A percentile compares a stretch with the other conserved stretches of the same genome.
Conservation (phyloP, 1,284 basidiomycete species). For the Ceratobasidium sp. region DNA sequence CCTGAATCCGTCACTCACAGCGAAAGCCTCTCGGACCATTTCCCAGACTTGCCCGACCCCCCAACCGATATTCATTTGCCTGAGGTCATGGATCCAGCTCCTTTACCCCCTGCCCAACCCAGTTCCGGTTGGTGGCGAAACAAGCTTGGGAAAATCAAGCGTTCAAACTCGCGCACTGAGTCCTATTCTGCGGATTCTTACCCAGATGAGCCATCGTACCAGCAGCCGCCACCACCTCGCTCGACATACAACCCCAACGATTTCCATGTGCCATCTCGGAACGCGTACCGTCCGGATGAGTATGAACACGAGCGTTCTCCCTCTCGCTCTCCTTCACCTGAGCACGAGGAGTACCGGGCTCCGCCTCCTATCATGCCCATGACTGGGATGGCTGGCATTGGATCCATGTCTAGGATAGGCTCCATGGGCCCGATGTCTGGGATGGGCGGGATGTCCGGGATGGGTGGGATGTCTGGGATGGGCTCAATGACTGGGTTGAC, state of each 20-base stretch:
- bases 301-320: constrained; percentile 3
- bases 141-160: constrained; percentile 30
- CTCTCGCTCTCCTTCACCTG: not conserved
- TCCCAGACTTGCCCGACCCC: constrained; percentile 23
- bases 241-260: constrained; percentile 12
- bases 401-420: constrained; percentile 16
- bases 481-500: not conserved
- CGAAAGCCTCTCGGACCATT: constrained; percentile 18
- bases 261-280: constrained; percentile 12
- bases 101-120: constrained; percentile 17
- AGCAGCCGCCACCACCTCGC: constrained; percentile 17
- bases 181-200: constrained; percentile 23
- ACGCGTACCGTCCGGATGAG: not conserved
- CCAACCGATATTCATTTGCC: constrained; percentile 18
- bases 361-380: too few species aligned
- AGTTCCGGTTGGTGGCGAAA: not conserved
- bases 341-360: too few species aligned
- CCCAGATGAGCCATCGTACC: constrained; percentile 4
- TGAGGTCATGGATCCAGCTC: constrained; percentile 22
- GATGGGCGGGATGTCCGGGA: not conserved
- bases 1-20: constrained; percentile 8
- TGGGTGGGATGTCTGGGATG: not conserved
- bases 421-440: constrained; percentile 7
- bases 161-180: constrained; percentile 26
- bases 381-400: not conserved